Evolutionary conservation across 371 early-diverging fungal species (phyloP).

Genomic region (Mortierella sp.): DNA sequence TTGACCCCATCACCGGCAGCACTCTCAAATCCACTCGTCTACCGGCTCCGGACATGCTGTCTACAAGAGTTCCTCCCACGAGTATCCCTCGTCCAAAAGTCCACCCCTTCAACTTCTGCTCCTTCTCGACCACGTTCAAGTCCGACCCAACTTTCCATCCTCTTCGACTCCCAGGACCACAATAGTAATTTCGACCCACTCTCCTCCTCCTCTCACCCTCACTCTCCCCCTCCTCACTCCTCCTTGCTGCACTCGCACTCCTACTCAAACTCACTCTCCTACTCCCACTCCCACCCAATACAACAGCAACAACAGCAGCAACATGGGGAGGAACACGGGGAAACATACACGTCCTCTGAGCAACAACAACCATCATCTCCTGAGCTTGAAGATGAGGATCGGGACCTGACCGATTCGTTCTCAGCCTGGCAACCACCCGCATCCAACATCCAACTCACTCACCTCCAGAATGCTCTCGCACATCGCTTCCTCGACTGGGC

Average conservation of each 20-base stretch:
- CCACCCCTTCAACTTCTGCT: conserved; percentile 6
- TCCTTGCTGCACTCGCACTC: not conserved
- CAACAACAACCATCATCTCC: not conserved
- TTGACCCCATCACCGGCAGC: conserved; percentile 27
- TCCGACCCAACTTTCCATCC: conserved; percentile 28
- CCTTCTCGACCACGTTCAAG: conserved; percentile 13
- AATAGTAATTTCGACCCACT: not conserved
- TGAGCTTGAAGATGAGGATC: not conserved
- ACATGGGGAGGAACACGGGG: not conserved
- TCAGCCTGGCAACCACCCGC: conserved; percentile 24
- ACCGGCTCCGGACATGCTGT: conserved; percentile 44
- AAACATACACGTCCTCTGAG: not conserved
- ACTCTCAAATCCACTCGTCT: conserved; percentile 40
- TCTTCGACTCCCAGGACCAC: conserved; percentile 12
- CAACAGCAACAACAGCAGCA: conserved; percentile 1
- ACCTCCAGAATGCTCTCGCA: conserved; percentile 30
- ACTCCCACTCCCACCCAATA: not conserved
- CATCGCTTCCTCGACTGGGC: conserved; percentile 32
- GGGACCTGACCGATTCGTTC: not conserved
- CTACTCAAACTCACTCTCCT: not conserved
- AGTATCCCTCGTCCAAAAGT: conserved; percentile 18
- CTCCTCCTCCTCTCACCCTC: not conserved
- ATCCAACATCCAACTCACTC: conserved; percentile 28
- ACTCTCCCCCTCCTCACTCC: not conserved
- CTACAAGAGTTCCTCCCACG: conserved; percentile 43